Evolutionary conservation across 75 land plant species (phyloP).

Genomic region (Cryptomeria japonica): DNA sequence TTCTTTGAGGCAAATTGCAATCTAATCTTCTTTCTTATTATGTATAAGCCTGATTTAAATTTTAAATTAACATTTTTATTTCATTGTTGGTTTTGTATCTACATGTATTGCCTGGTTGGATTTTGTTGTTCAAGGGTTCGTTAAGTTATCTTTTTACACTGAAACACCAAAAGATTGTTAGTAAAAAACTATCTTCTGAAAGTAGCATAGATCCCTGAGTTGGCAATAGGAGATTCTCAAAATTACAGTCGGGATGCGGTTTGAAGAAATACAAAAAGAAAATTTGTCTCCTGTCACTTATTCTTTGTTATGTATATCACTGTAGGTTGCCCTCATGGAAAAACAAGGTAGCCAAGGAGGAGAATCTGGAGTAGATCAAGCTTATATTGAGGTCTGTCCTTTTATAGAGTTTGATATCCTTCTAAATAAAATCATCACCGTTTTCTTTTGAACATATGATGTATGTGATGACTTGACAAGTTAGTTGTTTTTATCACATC

Average conservation of each 20-base stretch:
- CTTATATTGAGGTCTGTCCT: constrained; percentile 8
- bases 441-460: neutral
- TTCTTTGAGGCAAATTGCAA: no score
- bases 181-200: neutral
- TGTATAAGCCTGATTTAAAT: neutral
- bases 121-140: neutral
- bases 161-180: neutral
- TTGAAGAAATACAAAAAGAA: neutral
- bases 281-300: neutral
- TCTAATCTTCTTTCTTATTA: neutral
- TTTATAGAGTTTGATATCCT: neutral
- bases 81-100: neutral
- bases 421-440: neutral
- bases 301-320: neutral
- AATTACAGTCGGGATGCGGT: neutral
- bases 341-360: constrained; percentile 11
- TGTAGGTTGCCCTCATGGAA: constrained; percentile 11
- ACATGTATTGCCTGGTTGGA: neutral
- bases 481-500: neutral
- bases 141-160: neutral
- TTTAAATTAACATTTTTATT: neutral
- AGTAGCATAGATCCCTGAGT: neutral
- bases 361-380: constrained; percentile 13
- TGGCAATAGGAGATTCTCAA: neutral
- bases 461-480: neutral